These are phyloP conservation scores for Phaeosphaeriaceae sp. DNA, from an alignment of 2,329 filamentous ascomycete genomes.

Conservation along the genomic window DNA sequence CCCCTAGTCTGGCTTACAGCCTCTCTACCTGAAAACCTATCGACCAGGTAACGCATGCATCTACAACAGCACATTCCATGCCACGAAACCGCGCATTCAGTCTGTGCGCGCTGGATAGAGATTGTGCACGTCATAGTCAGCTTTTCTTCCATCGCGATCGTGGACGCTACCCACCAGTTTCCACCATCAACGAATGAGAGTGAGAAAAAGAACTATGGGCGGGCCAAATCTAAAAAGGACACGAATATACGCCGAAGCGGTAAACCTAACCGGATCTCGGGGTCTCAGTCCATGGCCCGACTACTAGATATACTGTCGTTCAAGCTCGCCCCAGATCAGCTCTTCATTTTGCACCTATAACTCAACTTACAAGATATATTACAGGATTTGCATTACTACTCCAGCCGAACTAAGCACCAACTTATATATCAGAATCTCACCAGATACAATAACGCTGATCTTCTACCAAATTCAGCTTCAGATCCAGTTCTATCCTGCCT, in stretches of 20 bases:
- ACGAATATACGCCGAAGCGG: slow-evolving; percentile 17
- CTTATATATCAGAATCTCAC: background rate
- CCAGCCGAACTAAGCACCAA: background rate
- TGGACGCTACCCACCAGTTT: slow-evolving; percentile 20
- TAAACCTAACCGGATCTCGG: slow-evolving; percentile 19
- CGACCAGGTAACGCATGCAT: slow-evolving; percentile 27
- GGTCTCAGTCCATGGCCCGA: slow-evolving; percentile 13
- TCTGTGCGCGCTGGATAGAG: slow-evolving; percentile 7
- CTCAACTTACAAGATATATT: slow-evolving; percentile 1
- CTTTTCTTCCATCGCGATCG: slow-evolving; percentile 25
- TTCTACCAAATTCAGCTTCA: slow-evolving; percentile 3
- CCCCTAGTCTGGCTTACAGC: slow-evolving; percentile 11
- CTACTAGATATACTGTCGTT: slow-evolving; percentile 26
- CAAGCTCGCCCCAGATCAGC: slow-evolving; percentile 8
- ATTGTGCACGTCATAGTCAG: slow-evolving; percentile 35
- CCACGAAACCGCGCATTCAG: slow-evolving; percentile 8
- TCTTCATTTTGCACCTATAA: background rate
- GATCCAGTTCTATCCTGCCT: slow-evolving; percentile 3
- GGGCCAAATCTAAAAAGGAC: slow-evolving; percentile 8
- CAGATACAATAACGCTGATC: background rate
- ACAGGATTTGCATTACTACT: slow-evolving; percentile 9
- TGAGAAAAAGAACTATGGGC: slow-evolving; percentile 5
- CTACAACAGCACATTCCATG: slow-evolving; percentile 25
- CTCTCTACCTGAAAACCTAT: background rate
- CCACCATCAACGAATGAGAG: slow-evolving; percentile 36